Conservation (phyloP, 2,329 filamentous ascomycete species). For the Venturia pyrina region DNA sequence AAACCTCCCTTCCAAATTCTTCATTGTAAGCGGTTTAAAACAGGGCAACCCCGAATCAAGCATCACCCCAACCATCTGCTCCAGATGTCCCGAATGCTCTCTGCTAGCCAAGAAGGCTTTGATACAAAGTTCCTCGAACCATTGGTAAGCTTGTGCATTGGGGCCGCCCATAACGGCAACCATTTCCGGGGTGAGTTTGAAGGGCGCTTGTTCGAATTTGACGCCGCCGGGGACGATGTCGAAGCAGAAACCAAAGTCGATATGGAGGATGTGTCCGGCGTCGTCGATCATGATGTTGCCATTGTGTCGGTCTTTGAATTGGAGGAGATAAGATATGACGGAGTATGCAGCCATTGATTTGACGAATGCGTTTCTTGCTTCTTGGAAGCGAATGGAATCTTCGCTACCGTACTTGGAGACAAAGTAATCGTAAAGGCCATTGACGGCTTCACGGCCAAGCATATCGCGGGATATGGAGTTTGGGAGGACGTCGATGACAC, state of each 20-base stretch:
- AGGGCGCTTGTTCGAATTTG: constrained; percentile 93
- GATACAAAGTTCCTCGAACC: constrained; percentile 93
- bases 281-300: constrained; percentile 99
- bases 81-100: constrained; percentile 78
- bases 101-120: constrained; percentile 88
- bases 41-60: constrained; percentile 91
- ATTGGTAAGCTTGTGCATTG: constrained; percentile 78
- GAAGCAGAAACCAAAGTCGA: constrained; percentile 99
- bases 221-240: constrained; percentile 96
- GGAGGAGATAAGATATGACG: constrained; percentile 88
- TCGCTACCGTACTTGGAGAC: constrained; percentile 95
- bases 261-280: constrained; percentile 92
- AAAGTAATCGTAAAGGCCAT: constrained; percentile 97
- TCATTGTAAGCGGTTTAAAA: constrained; percentile 92
- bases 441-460: constrained; percentile 95
- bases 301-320: constrained; percentile 99
- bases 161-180: constrained; percentile 96
- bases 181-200: constrained; percentile 98
- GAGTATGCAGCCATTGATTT: constrained; percentile 99
- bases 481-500: constrained; percentile 94
- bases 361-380: constrained; percentile 92
- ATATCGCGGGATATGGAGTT: constrained; percentile 98
- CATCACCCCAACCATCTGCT: constrained; percentile 88
- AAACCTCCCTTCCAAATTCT: constrained; percentile 86
- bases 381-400: constrained; percentile 88